Evolutionary conservation across 306 rosid genomes (phyloP), one percentile per base, ranked within the genome.

Genomic region (Boehmeria nivea): DNA sequence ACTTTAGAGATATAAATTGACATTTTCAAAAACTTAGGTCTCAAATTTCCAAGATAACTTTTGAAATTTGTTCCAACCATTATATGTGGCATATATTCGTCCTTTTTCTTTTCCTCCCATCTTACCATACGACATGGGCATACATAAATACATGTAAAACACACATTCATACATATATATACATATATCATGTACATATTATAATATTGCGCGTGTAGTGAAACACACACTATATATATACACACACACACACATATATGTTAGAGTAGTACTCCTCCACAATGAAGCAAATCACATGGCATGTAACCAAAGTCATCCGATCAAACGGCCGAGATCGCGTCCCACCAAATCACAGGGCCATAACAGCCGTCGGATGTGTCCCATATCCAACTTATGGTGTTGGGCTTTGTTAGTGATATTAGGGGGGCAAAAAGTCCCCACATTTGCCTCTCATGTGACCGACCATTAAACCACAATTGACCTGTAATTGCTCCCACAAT

Each of bases 361-460:
- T 3, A 80, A 27, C 62, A 69, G 51, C 78, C 75, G 61, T 81
- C 12, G 58, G 79, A 83, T 76, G 22, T 83, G 88, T 82, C 78
- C 72, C 75, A 63, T 62, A 66, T 76, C 72, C 56, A 75, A 75
- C 69, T 84, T 74, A 72, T 71, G 64, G 57, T 83, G 90, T 68
- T 72, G 72, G 85, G 70, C 73, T 57, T 61, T 68, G 76, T 70
- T 63, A 66, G 85, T 72, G 78, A 49, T 51, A 43, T 44, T 44
- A 36, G 46, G 47, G 46, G 40, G 52, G 79, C 73, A 79, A 67
- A 69, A 46, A 54, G 84, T 59, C 94, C 95, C 95, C 68, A 72
- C 88, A 25, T 50, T 70, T 90, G 97, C 77, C 81, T 72, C 84
- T 90, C 94, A 67, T 84, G 81, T 86, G 80, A 78, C 94, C 86